phyloP scores from a whole-genome alignment of 495 filamentous ascomycete species.

The Penicillium subrubescens region DNA sequence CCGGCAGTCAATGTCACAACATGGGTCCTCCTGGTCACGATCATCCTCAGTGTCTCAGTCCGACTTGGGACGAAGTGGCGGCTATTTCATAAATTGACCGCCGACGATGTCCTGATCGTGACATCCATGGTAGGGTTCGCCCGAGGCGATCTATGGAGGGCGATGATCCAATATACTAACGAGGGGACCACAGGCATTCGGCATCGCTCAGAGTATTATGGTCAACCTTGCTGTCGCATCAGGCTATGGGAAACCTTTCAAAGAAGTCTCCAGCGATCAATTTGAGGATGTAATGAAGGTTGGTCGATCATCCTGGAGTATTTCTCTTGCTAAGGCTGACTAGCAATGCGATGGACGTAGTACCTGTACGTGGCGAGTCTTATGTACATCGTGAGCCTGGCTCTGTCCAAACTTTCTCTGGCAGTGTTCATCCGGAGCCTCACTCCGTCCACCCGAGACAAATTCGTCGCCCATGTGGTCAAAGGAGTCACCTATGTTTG shows the following conservation, averaged over 20 bases:
- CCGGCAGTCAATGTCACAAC: conserved; percentile 32
- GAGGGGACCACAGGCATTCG: conserved; percentile 20
- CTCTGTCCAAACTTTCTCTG: background rate
- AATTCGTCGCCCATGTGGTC: conserved; percentile 20
- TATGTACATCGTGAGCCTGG: conserved; percentile 21
- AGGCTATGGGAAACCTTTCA: conserved; percentile 31
- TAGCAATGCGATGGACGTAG: conserved; percentile 10
- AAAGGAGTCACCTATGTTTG: conserved; percentile 16
- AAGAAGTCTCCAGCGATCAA: conserved; percentile 12
- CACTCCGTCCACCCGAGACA: conserved; percentile 22
- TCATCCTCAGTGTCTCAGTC: conserved; percentile 24
- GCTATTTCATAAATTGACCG: conserved; percentile 23
- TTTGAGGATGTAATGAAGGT: conserved; percentile 35
- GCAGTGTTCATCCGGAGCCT: conserved; percentile 27
- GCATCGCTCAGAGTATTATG: conserved; percentile 22
- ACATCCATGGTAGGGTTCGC: conserved; percentile 18
- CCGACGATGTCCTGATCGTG: conserved; percentile 25
- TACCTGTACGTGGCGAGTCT: conserved; percentile 28
- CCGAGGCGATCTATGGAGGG: background rate
- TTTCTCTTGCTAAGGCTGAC: background rate
- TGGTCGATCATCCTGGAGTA: background rate
- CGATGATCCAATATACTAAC: background rate
- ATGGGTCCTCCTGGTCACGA: conserved; percentile 27
- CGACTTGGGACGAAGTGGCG: conserved; percentile 32
- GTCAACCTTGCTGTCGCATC: conserved; percentile 24